Percentiles rank a stretch among this genome's conserved stretches.
These are phyloP conservation scores for Rhizophagus clarus DNA, from an alignment of 192 early-diverging fungal species.

Conservation along the genomic window DNA sequence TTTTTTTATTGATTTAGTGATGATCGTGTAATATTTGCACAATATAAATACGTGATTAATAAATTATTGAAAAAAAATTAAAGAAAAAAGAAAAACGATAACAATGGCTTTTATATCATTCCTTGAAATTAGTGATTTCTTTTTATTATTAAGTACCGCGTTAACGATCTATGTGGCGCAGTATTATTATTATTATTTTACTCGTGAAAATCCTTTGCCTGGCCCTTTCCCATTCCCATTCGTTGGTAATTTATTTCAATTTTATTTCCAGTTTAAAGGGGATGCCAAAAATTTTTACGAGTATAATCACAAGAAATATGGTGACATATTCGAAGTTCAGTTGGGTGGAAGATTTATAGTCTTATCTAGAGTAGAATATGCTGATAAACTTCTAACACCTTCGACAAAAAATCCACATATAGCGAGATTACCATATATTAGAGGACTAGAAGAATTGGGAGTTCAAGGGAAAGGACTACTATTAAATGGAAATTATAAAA, in stretches of 20 bases:
- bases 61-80: no score
- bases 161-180: not conserved
- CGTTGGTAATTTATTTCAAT: not conserved
- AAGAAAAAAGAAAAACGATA: no score
- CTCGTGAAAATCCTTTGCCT: constrained; percentile 7
- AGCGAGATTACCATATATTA: not conserved
- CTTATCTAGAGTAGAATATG: not conserved
- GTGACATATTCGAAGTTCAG: constrained; percentile 24
- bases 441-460: not conserved
- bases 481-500: not conserved
- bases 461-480: not conserved
- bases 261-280: not conserved
- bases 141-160: no score
- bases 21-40: no score
- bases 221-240: constrained; percentile 10
- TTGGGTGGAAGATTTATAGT: not conserved
- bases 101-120: no score
- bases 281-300: not conserved
- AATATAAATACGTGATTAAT: no score
- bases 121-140: no score
- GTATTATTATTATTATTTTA: not conserved
- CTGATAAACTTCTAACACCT: constrained; percentile 10
- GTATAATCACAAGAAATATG: constrained; percentile 9
- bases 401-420: constrained; percentile 5
- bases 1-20: no score